Evolutionary conservation across 2,329 filamentous ascomycete species (phyloP).

Genomic region (Hymenoscyphus fructigenus): DNA sequence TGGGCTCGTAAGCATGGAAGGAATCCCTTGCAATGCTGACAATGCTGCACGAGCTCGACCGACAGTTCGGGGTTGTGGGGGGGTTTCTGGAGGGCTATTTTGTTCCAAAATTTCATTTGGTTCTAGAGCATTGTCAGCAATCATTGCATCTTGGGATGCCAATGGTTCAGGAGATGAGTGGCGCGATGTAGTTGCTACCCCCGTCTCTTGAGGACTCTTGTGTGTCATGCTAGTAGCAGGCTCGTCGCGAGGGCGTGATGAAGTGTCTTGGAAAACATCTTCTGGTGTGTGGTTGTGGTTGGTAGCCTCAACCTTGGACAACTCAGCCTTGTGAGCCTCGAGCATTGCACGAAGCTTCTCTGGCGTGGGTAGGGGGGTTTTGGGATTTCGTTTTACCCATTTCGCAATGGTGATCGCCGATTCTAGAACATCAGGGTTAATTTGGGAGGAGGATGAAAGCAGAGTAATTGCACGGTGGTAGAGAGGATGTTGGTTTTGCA

Average conservation of each 20-base stretch:
- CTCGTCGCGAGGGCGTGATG: constrained; percentile 1
- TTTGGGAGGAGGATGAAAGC: background rate
- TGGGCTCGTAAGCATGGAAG: no score
- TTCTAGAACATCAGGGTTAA: background rate
- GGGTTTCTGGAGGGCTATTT: no score
- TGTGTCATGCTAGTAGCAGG: background rate
- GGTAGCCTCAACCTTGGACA: background rate
- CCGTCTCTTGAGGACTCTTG: background rate
- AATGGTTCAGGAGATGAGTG: background rate
- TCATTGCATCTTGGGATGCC: background rate
- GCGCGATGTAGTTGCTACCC: background rate
- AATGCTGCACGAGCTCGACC: no score
- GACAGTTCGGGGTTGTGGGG: no score
- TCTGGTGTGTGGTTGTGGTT: background rate
- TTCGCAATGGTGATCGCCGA: background rate
- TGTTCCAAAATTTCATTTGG: no score
- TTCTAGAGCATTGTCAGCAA: no score
- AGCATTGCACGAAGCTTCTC: constrained; percentile 3
- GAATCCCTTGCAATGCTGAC: no score
- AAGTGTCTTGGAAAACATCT: background rate
- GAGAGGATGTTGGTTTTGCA: background rate
- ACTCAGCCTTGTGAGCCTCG: background rate
- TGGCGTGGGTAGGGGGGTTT: background rate
- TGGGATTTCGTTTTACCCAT: background rate
- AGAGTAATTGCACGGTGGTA: background rate